Evolutionary conservation across 176 grass and related monocot species (phyloP).

Genomic region (Rhynchospora tenuis): DNA sequence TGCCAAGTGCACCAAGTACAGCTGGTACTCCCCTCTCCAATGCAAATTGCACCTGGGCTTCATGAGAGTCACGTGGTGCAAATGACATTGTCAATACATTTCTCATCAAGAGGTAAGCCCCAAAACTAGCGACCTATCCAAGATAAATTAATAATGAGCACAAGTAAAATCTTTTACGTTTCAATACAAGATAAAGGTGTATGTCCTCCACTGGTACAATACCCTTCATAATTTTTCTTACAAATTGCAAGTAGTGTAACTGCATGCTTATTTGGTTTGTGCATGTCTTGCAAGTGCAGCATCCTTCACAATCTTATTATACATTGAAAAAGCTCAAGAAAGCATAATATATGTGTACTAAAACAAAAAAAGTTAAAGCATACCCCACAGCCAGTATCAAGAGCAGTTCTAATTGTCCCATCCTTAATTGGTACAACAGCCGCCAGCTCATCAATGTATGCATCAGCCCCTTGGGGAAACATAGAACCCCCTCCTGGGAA

Average conservation of each 20-base stretch:
- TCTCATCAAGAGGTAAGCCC: slow-evolving; percentile 71
- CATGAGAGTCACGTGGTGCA: slow-evolving; percentile 61
- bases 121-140: slow-evolving; percentile 64
- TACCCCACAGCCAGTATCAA: slow-evolving; percentile 92
- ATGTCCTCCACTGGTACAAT: background rate
- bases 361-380: slow-evolving; percentile 21
- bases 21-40: slow-evolving; percentile 79
- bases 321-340: background rate
- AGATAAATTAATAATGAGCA: slow-evolving; percentile 13
- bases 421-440: slow-evolving; percentile 58
- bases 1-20: slow-evolving; percentile 72
- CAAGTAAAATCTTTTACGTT: background rate
- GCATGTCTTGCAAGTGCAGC: background rate
- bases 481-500: slow-evolving; percentile 71
- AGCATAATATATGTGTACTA: background rate
- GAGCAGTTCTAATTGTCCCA: slow-evolving; percentile 72
- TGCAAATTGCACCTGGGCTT: slow-evolving; percentile 73
- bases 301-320: background rate
- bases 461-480: slow-evolving; percentile 62
- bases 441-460: slow-evolving; percentile 77
- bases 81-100: slow-evolving; percentile 88
- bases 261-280: background rate
- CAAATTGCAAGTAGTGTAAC: background rate
- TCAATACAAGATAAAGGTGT: background rate
- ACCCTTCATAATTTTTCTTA: background rate